These are phyloP conservation scores for Thraustochytrium sp. DNA, from an alignment of 352 stramenopile genomes.

Conservation along the genomic window DNA sequence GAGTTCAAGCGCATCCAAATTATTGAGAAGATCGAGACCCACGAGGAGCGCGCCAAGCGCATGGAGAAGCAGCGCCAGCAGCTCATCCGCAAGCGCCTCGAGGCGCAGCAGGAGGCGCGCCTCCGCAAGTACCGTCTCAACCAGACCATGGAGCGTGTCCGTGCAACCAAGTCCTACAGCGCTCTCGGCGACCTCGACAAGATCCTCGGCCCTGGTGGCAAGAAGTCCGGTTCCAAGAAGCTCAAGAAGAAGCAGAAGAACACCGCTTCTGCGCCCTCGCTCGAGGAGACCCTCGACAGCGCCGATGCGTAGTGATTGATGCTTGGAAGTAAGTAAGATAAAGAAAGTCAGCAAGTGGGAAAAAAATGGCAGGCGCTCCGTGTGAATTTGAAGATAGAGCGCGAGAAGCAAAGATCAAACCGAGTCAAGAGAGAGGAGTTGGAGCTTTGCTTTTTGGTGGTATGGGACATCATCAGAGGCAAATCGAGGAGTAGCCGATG, in stretches of 20 bases:
- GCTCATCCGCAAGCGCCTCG: conserved; percentile 25
- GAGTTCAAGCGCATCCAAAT: conserved; percentile 36
- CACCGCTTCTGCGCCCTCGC: no score
- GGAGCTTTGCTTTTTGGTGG: no score
- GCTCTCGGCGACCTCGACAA: conserved; percentile 9
- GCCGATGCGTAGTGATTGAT: no score
- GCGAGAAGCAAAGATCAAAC: background rate
- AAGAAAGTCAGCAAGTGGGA: no score
- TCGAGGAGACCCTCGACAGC: background rate
- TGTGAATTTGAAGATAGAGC: no score
- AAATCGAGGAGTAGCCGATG: no score
- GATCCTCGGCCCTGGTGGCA: conserved; percentile 8
- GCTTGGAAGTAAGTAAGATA: no score
- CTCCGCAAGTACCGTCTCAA: conserved; percentile 40
- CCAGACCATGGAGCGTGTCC: conserved; percentile 24
- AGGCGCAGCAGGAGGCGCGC: conserved; percentile 25
- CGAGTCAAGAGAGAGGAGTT: no score
- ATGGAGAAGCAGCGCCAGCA: background rate
- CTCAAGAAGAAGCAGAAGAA: conserved; percentile 20
- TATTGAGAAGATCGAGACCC: conserved; percentile 27
- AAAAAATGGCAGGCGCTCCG: no score
- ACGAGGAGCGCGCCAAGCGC: conserved; percentile 2
- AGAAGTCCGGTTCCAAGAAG: background rate
- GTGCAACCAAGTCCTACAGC: conserved; percentile 22
- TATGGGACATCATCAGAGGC: no score